phyloP scores from a whole-genome alignment of 495 filamentous ascomycete genomes.

The Hypoxylon fragiforme region DNA sequence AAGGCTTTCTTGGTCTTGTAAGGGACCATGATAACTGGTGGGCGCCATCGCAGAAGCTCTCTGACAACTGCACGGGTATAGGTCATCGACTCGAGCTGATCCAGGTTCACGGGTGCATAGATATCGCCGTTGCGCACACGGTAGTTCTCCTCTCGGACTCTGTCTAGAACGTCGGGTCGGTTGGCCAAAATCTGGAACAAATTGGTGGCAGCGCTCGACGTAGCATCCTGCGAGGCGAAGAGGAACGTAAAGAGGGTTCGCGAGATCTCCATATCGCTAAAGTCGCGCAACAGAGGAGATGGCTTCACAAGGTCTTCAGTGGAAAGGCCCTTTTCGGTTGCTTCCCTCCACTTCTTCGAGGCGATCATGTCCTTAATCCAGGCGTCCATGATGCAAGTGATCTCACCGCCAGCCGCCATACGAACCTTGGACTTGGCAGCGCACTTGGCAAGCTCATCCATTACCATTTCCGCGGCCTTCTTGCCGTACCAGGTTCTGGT shows the following conservation, averaged over 20 bases:
- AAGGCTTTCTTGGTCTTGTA: slow-evolving; percentile 95
- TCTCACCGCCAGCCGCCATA: slow-evolving; percentile 87
- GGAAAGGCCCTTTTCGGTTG: slow-evolving; percentile 64
- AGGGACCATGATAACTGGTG: slow-evolving; percentile 97
- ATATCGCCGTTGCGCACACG: slow-evolving; percentile 75
- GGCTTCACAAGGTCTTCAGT: slow-evolving; percentile 78
- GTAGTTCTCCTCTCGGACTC: slow-evolving; percentile 90
- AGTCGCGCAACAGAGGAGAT: slow-evolving; percentile 75
- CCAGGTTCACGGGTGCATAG: slow-evolving; percentile 70
- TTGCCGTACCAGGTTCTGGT: slow-evolving; percentile 98
- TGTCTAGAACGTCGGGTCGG: slow-evolving; percentile 85
- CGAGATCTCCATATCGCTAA: slow-evolving; percentile 89
- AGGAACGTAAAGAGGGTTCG: slow-evolving; percentile 97
- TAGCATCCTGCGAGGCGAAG: slow-evolving; percentile 97
- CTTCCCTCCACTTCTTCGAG: slow-evolving; percentile 75
- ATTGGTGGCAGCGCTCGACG: slow-evolving; percentile 90
- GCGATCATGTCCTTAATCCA: slow-evolving; percentile 88
- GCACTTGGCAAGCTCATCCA: slow-evolving; percentile 87
- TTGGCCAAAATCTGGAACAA: slow-evolving; percentile 94
- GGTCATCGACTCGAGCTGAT: slow-evolving; percentile 81
- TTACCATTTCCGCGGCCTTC: slow-evolving; percentile 89
- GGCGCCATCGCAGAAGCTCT: slow-evolving; percentile 92
- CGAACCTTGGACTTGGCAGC: slow-evolving; percentile 89
- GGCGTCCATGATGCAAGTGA: slow-evolving; percentile 90
- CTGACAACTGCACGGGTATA: slow-evolving; percentile 94